Conservation (phyloP, 1,284 basidiomycete species). For the Pterulicium gracile region DNA sequence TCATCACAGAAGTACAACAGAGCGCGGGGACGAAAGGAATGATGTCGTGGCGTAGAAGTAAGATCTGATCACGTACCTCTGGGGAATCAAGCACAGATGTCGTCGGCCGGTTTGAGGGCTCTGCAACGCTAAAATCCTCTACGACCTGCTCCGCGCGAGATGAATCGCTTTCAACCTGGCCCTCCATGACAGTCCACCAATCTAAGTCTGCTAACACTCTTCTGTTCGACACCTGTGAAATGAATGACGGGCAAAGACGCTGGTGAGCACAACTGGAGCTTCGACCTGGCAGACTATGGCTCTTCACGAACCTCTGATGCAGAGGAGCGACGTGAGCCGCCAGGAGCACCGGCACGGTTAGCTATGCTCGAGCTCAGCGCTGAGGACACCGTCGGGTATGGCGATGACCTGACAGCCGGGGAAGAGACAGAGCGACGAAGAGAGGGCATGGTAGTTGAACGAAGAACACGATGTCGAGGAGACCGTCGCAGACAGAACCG, state of each 20-base stretch:
- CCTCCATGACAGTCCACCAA: slow-evolving; percentile 70
- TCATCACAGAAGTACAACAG: slow-evolving; percentile 56
- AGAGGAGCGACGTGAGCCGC: slow-evolving; percentile 45
- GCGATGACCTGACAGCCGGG: slow-evolving; percentile 49
- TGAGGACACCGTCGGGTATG: slow-evolving; percentile 37
- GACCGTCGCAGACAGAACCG: slow-evolving; percentile 5
- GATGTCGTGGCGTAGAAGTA: neutral
- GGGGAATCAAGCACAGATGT: slow-evolving; percentile 15
- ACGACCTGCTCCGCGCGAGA: slow-evolving; percentile 16
- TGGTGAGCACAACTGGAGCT: neutral
- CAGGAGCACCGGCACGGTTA: slow-evolving; percentile 26
- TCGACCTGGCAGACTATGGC: neutral
- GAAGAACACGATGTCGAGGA: slow-evolving; percentile 6
- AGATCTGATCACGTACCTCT: slow-evolving; percentile 21
- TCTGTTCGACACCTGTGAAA: slow-evolving; percentile 25
- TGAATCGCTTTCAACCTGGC: slow-evolving; percentile 31
- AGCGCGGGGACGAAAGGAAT: slow-evolving; percentile 92
- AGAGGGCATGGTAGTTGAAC: slow-evolving; percentile 49
- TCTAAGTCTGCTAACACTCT: slow-evolving; percentile 74
- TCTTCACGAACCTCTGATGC: slow-evolving; percentile 41
- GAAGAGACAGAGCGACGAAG: slow-evolving; percentile 65
- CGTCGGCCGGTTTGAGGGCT: too few species aligned
- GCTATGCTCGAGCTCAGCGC: slow-evolving; percentile 15
- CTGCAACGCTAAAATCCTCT: slow-evolving; percentile 20
- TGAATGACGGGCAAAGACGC: neutral